phyloP scores from a whole-genome alignment of 108 stramenopile species.

The Stephanodiscus minutulus region DNA sequence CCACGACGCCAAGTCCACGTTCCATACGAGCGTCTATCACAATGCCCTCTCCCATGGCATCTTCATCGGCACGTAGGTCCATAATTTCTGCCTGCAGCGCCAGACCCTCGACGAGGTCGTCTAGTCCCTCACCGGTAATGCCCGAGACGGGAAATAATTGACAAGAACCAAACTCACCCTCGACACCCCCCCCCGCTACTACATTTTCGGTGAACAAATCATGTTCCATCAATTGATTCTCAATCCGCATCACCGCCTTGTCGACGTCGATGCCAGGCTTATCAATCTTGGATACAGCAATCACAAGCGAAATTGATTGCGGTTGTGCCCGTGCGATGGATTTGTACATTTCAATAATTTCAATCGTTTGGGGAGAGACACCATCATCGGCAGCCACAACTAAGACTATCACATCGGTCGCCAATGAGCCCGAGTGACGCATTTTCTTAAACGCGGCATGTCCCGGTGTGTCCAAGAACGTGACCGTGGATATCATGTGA shows the following conservation, averaged over 20 bases:
- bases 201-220: slow-evolving; percentile 77
- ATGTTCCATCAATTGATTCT: slow-evolving; percentile 87
- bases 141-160: slow-evolving; percentile 90
- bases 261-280: slow-evolving; percentile 84
- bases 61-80: slow-evolving; percentile 78
- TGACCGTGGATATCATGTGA: slow-evolving; percentile 59
- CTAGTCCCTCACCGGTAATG: slow-evolving; percentile 87
- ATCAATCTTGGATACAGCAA: slow-evolving; percentile 97
- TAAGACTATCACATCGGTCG: slow-evolving; percentile 94
- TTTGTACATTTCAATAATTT: slow-evolving; percentile 92
- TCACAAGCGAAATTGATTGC: slow-evolving; percentile 80
- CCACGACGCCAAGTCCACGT: slow-evolving; percentile 83
- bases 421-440: slow-evolving; percentile 90
- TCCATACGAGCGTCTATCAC: slow-evolving; percentile 83
- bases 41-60: slow-evolving; percentile 81
- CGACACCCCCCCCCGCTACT: slow-evolving; percentile 50
- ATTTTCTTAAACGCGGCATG: slow-evolving; percentile 95
- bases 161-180: slow-evolving; percentile 78
- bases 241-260: slow-evolving; percentile 75
- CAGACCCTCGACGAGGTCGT: slow-evolving; percentile 86
- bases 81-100: slow-evolving; percentile 84
- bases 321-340: slow-evolving; percentile 73
- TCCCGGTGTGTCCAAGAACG: slow-evolving; percentile 98
- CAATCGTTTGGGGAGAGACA: slow-evolving; percentile 91
- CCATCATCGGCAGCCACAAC: slow-evolving; percentile 98